Percentiles rank a stretch among this genome's conserved stretches.
These are phyloP conservation scores for Dothideomycetidae sp. DNA, from an alignment of 2,329 filamentous ascomycete genomes.

Conservation along the genomic window DNA sequence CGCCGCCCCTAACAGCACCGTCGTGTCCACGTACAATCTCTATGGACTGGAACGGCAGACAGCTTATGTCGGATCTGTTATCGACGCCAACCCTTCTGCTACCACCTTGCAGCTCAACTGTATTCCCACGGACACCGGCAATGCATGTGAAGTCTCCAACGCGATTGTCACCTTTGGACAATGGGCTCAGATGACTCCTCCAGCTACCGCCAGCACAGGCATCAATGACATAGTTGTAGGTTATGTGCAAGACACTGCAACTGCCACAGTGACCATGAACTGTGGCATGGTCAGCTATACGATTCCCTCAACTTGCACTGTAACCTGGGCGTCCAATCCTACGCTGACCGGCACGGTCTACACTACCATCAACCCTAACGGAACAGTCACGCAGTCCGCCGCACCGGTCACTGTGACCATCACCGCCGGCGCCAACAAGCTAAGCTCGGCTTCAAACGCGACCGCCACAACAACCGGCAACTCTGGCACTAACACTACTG, in stretches of 20 bases:
- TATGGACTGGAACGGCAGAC: too few species aligned
- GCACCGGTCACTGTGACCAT: neutral
- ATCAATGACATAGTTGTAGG: too few species aligned
- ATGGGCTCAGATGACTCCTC: conserved; percentile 4
- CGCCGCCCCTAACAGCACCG: too few species aligned
- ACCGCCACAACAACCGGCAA: neutral
- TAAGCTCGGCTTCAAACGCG: neutral
- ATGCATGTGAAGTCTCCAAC: conserved; percentile 1
- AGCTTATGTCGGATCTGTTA: conserved; percentile 4
- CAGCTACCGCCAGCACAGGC: too few species aligned
- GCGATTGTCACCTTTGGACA: conserved; percentile 4
- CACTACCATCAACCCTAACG: too few species aligned
- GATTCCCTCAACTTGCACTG: neutral
- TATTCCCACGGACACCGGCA: neutral
- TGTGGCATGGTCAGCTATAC: too few species aligned
- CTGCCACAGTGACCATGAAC: too few species aligned
- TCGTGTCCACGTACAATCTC: too few species aligned
- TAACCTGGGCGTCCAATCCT: neutral
- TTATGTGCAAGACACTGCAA: too few species aligned
- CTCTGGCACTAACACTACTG: neutral
- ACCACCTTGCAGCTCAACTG: conserved; percentile 5
- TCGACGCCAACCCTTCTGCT: conserved; percentile 4
- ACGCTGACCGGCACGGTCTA: neutral
- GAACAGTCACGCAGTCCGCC: too few species aligned
- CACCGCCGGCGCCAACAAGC: neutral